phyloP scores from a whole-genome alignment of 1,284 basidiomycete species.

The Marasmius tenuissimus region DNA sequence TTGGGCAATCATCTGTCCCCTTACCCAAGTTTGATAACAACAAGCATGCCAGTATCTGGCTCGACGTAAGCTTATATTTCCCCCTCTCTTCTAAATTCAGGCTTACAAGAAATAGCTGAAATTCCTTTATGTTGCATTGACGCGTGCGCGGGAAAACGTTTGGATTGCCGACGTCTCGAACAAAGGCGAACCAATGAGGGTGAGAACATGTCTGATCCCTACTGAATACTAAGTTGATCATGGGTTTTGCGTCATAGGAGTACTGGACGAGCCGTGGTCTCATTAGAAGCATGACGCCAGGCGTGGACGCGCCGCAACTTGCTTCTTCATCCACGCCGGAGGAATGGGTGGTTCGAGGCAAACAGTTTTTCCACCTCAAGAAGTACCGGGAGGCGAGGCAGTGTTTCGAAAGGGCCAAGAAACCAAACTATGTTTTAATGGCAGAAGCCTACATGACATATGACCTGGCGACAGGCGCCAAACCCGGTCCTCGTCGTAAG shows the following conservation, averaged over 20 bases:
- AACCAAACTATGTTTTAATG: slow-evolving; percentile 44
- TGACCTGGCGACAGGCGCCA: slow-evolving; percentile 22
- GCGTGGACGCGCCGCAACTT: slow-evolving; percentile 44
- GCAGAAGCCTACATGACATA: slow-evolving; percentile 36
- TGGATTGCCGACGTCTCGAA: slow-evolving; percentile 67
- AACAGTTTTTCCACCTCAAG: slow-evolving; percentile 51
- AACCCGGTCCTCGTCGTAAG: slow-evolving; percentile 18
- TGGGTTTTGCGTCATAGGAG: slow-evolving; percentile 29
- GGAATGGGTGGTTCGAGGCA: slow-evolving; percentile 58
- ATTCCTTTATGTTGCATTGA: slow-evolving; percentile 69
- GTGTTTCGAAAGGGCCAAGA: slow-evolving; percentile 57
- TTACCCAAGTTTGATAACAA: slow-evolving; percentile 53
- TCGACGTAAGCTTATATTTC: slow-evolving; percentile 41
- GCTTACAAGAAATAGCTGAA: slow-evolving; percentile 46
- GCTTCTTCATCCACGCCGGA: slow-evolving; percentile 45
- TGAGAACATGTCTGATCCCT: slow-evolving; percentile 24
- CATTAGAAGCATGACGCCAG: slow-evolving; percentile 43
- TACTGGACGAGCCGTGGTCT: slow-evolving; percentile 47
- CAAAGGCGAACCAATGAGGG: slow-evolving; percentile 58
- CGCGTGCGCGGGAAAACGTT: slow-evolving; percentile 63
- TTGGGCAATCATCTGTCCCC: slow-evolving; percentile 25
- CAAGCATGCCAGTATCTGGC: slow-evolving; percentile 58
- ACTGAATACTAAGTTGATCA: neutral
- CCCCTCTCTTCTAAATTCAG: neutral
- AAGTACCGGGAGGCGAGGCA: slow-evolving; percentile 60